These are phyloP conservation scores for Avicennia marina DNA, from an alignment of 257 asterid species.

Conservation along the genomic window DNA sequence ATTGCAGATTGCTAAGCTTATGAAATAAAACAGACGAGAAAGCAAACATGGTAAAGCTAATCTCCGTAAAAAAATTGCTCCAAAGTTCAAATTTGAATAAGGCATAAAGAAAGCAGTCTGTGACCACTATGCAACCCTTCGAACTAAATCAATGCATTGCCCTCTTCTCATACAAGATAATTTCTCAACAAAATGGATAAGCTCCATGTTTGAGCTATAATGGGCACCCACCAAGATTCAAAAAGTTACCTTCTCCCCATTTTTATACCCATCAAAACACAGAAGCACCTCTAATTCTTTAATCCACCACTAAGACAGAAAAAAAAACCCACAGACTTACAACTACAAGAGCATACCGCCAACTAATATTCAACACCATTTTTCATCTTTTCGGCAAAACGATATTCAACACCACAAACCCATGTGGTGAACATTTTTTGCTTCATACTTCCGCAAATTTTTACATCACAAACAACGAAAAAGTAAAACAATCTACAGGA, in stretches of 20 bases:
- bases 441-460: background rate
- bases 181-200: background rate
- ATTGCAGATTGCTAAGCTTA: background rate
- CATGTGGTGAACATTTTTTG: too few species aligned
- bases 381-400: background rate
- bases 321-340: background rate
- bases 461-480: background rate
- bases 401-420: too few species aligned
- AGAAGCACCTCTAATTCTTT: background rate
- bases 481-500: background rate
- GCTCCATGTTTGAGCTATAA: conserved; percentile 1
- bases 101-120: background rate
- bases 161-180: background rate
- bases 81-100: background rate
- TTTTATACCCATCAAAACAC: background rate
- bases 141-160: background rate
- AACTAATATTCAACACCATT: background rate
- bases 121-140: background rate
- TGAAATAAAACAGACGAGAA: background rate
- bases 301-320: background rate
- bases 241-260: background rate
- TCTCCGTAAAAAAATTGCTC: background rate
- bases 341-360: background rate
- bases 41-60: too few species aligned
- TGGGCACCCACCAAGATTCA: background rate